A percentile compares a stretch with the other conserved stretches of the same genome.
phyloP scores from a whole-genome alignment of 805 yeast species.

The Barnettozyma pratensis region DNA sequence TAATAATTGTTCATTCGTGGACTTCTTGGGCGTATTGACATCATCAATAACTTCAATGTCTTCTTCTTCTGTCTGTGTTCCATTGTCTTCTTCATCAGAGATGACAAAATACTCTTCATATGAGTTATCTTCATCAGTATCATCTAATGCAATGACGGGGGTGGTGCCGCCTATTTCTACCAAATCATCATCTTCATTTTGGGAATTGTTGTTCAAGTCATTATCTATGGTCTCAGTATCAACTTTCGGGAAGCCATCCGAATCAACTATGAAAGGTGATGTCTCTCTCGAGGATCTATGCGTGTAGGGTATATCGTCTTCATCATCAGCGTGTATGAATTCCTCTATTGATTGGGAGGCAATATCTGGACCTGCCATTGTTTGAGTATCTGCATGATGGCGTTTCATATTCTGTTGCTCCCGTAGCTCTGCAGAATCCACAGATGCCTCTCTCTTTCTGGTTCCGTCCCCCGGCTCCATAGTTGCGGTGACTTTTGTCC shows the following conservation, averaged over 20 bases:
- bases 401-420: neutral
- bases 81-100: slow-evolving; percentile 1
- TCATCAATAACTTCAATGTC: slow-evolving; percentile 11
- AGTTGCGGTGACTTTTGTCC: too few relatives aligned
- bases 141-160: slow-evolving; percentile 6
- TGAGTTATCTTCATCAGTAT: neutral
- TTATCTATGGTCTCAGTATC: slow-evolving; percentile 2
- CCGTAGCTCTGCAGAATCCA: neutral
- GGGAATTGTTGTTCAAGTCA: neutral
- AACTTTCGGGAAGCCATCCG: slow-evolving; percentile 10
- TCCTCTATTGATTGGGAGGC: neutral
- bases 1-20: slow-evolving; percentile 30
- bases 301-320: slow-evolving; percentile 25
- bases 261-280: slow-evolving; percentile 16
- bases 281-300: slow-evolving; percentile 19
- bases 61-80: slow-evolving; percentile 17
- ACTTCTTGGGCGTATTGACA: slow-evolving; percentile 18
- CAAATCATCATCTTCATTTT: neutral
- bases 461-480: too few relatives aligned
- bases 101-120: neutral
- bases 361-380: neutral
- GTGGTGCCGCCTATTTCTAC: neutral
- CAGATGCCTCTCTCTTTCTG: neutral
- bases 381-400: neutral
- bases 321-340: slow-evolving; percentile 17